Conservation (phyloP, 352 stramenopile genomes). For the Phytophthora palmivora region DNA sequence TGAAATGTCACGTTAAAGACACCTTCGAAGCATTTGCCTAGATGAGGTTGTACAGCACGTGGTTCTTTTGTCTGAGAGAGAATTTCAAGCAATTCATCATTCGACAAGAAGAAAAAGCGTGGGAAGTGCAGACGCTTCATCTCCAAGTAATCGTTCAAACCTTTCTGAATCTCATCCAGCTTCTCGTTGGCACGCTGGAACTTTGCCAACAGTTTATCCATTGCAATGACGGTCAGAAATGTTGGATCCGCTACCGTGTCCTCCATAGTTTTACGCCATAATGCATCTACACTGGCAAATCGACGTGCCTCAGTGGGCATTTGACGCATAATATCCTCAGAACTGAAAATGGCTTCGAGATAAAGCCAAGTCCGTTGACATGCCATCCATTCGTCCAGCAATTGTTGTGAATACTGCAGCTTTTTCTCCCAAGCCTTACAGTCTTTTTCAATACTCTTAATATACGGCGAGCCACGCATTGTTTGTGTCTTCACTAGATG, state of each 20-base stretch:
- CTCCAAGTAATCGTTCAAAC: slow-evolving; percentile 94
- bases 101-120: slow-evolving; percentile 96
- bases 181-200: slow-evolving; percentile 95
- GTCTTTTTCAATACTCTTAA: slow-evolving; percentile 94
- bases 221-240: slow-evolving; percentile 90
- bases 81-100: slow-evolving; percentile 95
- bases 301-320: slow-evolving; percentile 92
- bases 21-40: slow-evolving; percentile 93
- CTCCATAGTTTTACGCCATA: slow-evolving; percentile 94
- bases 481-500: slow-evolving; percentile 96
- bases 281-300: slow-evolving; percentile 89
- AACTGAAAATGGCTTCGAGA: slow-evolving; percentile 96
- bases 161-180: slow-evolving; percentile 95
- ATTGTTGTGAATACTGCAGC: slow-evolving; percentile 87
- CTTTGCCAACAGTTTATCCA: slow-evolving; percentile 92
- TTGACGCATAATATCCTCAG: slow-evolving; percentile 96
- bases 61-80: slow-evolving; percentile 94
- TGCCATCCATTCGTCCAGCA: slow-evolving; percentile 95
- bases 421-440: slow-evolving; percentile 92
- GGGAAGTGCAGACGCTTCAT: slow-evolving; percentile 94
- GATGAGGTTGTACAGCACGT: slow-evolving; percentile 90
- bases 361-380: slow-evolving; percentile 96
- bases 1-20: slow-evolving; percentile 94
- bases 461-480: slow-evolving; percentile 95
- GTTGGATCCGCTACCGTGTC: slow-evolving; percentile 89